These are phyloP conservation scores for Flaveria ramosissima DNA, from an alignment of 129 eudicot species.

Conservation along the genomic window DNA sequence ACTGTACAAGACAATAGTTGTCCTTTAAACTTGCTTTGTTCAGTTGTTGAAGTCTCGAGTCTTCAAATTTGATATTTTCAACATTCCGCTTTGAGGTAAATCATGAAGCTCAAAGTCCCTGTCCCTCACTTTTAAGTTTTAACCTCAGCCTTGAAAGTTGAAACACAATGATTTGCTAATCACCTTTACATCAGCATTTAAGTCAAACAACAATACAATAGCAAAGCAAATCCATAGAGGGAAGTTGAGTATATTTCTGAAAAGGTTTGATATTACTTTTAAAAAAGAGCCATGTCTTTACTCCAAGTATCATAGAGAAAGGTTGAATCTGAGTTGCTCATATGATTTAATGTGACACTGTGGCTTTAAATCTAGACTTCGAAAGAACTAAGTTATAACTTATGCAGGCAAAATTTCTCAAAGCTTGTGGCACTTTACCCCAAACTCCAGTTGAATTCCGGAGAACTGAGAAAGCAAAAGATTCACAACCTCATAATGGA, in stretches of 20 bases:
- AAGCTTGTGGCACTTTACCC: slow-evolving; percentile 84
- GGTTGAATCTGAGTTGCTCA: slow-evolving; percentile 8
- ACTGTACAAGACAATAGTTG: background rate
- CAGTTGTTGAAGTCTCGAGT: background rate
- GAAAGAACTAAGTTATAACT: background rate
- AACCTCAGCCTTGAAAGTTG: too few relatives aligned
- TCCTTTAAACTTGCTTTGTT: background rate
- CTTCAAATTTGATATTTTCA: background rate
- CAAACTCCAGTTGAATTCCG: slow-evolving; percentile 82
- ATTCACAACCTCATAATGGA: slow-evolving; percentile 27
- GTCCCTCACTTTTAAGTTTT: too few relatives aligned
- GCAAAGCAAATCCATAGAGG: background rate
- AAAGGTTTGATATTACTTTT: slow-evolving; percentile 11
- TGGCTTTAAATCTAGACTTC: background rate
- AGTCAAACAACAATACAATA: too few relatives aligned
- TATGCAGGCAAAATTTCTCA: slow-evolving; percentile 73
- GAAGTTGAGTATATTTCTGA: background rate
- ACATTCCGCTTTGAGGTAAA: background rate
- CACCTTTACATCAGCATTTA: too few relatives aligned
- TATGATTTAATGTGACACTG: slow-evolving; percentile 7
- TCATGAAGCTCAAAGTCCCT: too few relatives aligned
- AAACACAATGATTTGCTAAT: too few relatives aligned
- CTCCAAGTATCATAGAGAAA: background rate
- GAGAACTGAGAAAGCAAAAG: slow-evolving; percentile 33
- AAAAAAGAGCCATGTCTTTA: slow-evolving; percentile 9